These are phyloP conservation scores for Candida insectorum DNA, from an alignment of 805 yeast genomes.

Conservation along the genomic window DNA sequence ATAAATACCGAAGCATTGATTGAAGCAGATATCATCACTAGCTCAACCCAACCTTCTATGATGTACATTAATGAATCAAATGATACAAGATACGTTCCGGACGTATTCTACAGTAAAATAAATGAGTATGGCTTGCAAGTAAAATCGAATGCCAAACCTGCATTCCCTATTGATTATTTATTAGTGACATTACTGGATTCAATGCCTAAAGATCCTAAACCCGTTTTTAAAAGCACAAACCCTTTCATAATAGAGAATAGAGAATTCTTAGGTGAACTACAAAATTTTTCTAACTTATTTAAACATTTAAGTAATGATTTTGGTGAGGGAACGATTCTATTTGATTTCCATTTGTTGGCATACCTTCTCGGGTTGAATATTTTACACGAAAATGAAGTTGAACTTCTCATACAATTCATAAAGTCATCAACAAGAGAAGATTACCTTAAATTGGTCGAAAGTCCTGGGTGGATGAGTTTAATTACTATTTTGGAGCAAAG, in stretches of 20 bases:
- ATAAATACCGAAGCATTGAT: conserved; percentile 84
- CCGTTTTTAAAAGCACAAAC: conserved; percentile 41
- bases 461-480: conserved; percentile 83
- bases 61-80: conserved; percentile 77
- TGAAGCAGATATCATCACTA: conserved; percentile 77
- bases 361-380: conserved; percentile 58
- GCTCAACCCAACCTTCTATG: conserved; percentile 87
- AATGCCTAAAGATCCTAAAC: conserved; percentile 65
- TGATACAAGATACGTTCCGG: conserved; percentile 84
- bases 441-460: conserved; percentile 50
- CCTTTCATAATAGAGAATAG: conserved; percentile 79
- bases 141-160: conserved; percentile 85
- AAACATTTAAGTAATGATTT: conserved; percentile 42
- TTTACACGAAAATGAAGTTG: conserved; percentile 53
- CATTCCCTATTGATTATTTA: conserved; percentile 88
- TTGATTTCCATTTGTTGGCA: conserved; percentile 76
- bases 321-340: conserved; percentile 30
- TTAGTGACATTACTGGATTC: conserved; percentile 90
- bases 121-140: conserved; percentile 89
- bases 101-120: conserved; percentile 75
- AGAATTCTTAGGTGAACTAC: conserved; percentile 68
- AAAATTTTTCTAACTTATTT: conserved; percentile 56
- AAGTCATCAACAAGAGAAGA: conserved; percentile 38
- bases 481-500: conserved; percentile 47
- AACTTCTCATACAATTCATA: conserved; percentile 48